Conservation (phyloP, 1,139 yeast genomes). For the Suhomyces panamericanus region DNA sequence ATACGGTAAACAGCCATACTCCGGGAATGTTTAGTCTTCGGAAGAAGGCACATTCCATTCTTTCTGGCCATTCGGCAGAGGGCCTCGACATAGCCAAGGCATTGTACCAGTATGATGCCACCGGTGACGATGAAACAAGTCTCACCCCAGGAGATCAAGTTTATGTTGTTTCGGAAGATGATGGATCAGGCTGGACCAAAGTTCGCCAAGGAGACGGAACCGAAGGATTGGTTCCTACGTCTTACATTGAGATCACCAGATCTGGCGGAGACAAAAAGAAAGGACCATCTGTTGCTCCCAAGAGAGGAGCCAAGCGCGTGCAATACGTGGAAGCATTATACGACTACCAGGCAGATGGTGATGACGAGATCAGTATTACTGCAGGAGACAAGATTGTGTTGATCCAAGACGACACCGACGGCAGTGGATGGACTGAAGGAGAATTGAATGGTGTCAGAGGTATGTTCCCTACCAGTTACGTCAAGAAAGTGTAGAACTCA, state of each 20-base stretch:
- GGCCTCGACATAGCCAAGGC: conserved; percentile 45
- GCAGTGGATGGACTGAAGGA: conserved; percentile 97
- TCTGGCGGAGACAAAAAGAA: conserved; percentile 40
- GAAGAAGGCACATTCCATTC: conserved; percentile 30
- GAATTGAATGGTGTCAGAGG: conserved; percentile 74
- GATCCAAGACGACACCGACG: conserved; percentile 67
- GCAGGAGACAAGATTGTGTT: conserved; percentile 79
- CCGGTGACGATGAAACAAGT: conserved; percentile 74
- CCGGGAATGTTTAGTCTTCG: conserved; percentile 42
- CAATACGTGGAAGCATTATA: conserved; percentile 73
- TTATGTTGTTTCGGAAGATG: conserved; percentile 63
- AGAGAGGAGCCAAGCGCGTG: conserved; percentile 67
- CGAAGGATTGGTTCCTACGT: conserved; percentile 83
- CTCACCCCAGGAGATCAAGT: conserved; percentile 63
- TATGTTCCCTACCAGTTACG: conserved; percentile 81
- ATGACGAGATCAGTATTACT: conserved; percentile 69
- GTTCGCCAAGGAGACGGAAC: conserved; percentile 42
- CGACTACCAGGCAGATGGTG: conserved; percentile 80
- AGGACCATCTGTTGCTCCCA: conserved; percentile 84
- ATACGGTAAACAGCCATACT: conserved; percentile 29
- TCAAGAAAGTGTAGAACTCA: conserved; percentile 32
- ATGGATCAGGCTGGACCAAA: conserved; percentile 94
- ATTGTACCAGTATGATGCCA: conserved; percentile 64
- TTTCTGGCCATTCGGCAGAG: conserved; percentile 21
- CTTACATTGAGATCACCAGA: conserved; percentile 59